Percentiles rank a stretch among this genome's conserved stretches.
Evolutionary conservation across 257 asterid species (phyloP).

Genomic region (Solanum sitiens): DNA sequence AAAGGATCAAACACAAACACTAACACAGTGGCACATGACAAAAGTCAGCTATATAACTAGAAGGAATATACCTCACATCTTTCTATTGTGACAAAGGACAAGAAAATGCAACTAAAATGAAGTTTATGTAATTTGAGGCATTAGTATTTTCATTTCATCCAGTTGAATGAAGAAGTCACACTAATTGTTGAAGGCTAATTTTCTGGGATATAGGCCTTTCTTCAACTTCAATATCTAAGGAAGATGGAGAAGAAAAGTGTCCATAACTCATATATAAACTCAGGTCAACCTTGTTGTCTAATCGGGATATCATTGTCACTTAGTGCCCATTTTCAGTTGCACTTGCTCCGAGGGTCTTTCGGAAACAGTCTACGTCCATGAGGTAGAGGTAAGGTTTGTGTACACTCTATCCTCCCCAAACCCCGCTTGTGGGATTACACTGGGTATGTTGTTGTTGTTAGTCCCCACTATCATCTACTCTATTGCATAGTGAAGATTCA

Average conservation of each 20-base stretch:
- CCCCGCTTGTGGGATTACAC: background rate
- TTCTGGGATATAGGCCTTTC: background rate
- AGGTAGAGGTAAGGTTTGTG: background rate
- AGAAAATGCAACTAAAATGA: background rate
- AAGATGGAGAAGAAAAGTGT: background rate
- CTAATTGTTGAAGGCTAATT: background rate
- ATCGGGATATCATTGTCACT: background rate
- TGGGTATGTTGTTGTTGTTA: background rate
- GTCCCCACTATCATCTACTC: background rate
- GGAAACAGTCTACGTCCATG: background rate
- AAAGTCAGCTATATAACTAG: background rate
- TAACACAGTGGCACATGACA: background rate
- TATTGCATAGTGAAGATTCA: background rate
- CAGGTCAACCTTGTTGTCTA: background rate
- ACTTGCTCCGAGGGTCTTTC: background rate
- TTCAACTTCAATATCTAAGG: background rate
- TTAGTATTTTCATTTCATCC: background rate
- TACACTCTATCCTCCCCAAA: background rate
- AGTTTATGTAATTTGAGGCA: background rate
- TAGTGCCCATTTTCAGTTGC: background rate
- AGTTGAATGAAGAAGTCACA: background rate
- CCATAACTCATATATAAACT: background rate
- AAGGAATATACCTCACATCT: background rate
- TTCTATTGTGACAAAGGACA: background rate
- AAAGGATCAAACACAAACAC: background rate